Evolutionary conservation across 176 grass and related monocot genomes (phyloP).

Genomic region (Ananas comosus): DNA sequence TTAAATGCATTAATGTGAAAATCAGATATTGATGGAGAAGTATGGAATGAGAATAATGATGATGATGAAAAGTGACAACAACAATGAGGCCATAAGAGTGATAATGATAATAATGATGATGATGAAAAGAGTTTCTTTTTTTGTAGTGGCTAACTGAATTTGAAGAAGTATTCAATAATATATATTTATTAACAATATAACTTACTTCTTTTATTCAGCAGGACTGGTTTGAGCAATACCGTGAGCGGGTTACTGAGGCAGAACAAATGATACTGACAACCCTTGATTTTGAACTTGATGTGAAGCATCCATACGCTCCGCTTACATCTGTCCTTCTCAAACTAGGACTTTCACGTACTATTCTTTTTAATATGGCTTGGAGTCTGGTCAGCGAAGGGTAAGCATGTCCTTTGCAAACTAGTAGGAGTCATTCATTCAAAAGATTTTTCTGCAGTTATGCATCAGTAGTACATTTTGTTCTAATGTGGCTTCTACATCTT

Average conservation of each 20-base stretch:
- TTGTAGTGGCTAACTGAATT: neutral
- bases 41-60: no score
- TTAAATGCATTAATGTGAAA: no score
- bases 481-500: neutral
- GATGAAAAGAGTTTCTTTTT: neutral
- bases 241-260: conserved; percentile 53
- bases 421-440: conserved; percentile 18
- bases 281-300: conserved; percentile 88
- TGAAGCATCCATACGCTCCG: conserved; percentile 68
- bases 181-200: neutral
- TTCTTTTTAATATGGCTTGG: conserved; percentile 58
- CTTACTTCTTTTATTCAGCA: conserved; percentile 25
- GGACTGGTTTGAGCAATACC: conserved; percentile 83
- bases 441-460: conserved; percentile 11
- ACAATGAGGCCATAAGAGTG: no score
- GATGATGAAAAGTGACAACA: no score
- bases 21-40: no score
- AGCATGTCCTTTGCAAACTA: conserved; percentile 21
- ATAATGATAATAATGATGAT: no score
- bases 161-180: neutral
- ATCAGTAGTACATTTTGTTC: conserved; percentile 7
- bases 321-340: conserved; percentile 57
- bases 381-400: conserved; percentile 87
- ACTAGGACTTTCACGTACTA: conserved; percentile 54
- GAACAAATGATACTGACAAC: conserved; percentile 93